Percentiles rank a stretch among this genome's conserved stretches.
These are phyloP conservation scores for Ciborinia camelliae DNA, from an alignment of 2,329 filamentous ascomycete species.

Conservation along the genomic window DNA sequence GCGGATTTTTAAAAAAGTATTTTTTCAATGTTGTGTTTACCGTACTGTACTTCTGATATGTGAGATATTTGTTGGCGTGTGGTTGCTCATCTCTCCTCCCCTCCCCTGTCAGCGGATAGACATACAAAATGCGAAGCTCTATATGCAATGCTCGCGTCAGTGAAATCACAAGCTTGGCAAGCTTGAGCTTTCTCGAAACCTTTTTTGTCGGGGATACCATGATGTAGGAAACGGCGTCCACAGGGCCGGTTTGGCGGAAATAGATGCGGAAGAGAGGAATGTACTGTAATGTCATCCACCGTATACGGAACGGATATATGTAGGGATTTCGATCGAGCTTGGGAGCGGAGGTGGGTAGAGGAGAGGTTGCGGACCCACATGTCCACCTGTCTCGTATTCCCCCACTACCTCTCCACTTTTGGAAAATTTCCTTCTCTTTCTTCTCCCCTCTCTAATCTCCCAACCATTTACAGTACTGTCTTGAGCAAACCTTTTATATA, in stretches of 20 bases:
- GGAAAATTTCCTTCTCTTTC: too few species aligned
- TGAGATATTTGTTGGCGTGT: conserved; percentile 25
- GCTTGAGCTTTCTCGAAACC: conserved; percentile 44
- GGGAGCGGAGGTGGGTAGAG: conserved; percentile 43
- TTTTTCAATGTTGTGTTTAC: conserved; percentile 53
- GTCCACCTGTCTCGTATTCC: too few species aligned
- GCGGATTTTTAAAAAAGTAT: conserved; percentile 44
- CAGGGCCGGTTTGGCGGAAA: conserved; percentile 44
- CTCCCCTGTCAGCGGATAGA: conserved; percentile 60
- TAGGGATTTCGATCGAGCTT: conserved; percentile 43
- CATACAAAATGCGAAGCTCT: conserved; percentile 61
- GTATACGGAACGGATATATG: conserved; percentile 43
- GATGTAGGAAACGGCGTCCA: conserved; percentile 56
- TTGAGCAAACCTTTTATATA: too few species aligned
- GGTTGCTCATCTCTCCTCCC: conserved; percentile 45
- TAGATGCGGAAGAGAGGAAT: conserved; percentile 39
- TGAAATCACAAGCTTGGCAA: conserved; percentile 53
- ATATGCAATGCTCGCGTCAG: conserved; percentile 53
- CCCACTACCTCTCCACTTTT: too few species aligned
- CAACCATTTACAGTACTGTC: too few species aligned
- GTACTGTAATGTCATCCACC: too few species aligned
- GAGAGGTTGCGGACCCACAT: conserved; percentile 46
- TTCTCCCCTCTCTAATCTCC: too few species aligned
- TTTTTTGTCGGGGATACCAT: conserved; percentile 38
- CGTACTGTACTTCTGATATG: conserved; percentile 46